phyloP scores from a whole-genome alignment of 306 rosid genomes.

The Medicago ruthenica region DNA sequence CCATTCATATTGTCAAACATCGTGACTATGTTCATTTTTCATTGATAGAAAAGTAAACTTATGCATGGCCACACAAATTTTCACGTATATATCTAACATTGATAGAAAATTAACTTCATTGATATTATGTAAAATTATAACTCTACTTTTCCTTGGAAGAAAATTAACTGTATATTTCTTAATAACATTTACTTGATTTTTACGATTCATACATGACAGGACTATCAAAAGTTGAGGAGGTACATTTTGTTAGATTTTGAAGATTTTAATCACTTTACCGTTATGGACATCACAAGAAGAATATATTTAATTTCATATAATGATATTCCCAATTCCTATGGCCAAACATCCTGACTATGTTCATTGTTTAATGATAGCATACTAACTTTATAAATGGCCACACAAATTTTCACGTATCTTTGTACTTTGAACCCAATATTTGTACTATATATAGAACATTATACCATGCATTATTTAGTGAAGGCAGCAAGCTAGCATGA shows the following conservation, averaged over 20 bases:
- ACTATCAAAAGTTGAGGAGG: neutral
- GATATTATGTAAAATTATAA: too few relatives aligned
- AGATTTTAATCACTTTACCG: neutral
- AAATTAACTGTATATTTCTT: too few relatives aligned
- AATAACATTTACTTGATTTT: neutral
- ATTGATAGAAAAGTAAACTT: neutral
- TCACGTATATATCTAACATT: too few relatives aligned
- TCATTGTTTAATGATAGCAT: neutral
- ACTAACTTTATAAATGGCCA: neutral
- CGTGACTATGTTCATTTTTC: neutral
- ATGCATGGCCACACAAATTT: too few relatives aligned
- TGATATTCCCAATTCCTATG: neutral
- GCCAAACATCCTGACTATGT: slow-evolving; percentile 1
- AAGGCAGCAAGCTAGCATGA: neutral
- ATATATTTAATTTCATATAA: neutral
- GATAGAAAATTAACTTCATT: too few relatives aligned
- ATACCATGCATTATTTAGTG: neutral
- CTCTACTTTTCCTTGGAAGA: neutral
- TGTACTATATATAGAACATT: neutral
- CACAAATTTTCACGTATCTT: neutral
- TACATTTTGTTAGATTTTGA: neutral
- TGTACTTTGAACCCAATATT: neutral
- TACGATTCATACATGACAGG: neutral
- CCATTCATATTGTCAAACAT: neutral
- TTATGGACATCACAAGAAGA: neutral